These are phyloP conservation scores for Quercus tomentella DNA, from an alignment of 331 rosid species.

Conservation along the genomic window DNA sequence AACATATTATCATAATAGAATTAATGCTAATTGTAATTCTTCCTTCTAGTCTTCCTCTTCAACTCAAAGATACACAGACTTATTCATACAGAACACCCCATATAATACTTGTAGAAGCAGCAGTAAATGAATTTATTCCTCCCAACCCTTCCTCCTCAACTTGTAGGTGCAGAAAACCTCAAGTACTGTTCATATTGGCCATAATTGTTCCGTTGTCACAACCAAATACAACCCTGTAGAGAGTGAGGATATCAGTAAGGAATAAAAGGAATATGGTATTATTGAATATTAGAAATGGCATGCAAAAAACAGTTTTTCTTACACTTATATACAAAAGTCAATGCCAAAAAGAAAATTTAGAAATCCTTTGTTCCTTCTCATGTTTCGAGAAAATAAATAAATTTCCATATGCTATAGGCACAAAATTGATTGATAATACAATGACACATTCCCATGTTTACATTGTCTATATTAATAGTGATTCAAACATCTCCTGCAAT, in stretches of 20 bases:
- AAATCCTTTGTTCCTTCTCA: not conserved
- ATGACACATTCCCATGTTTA: not conserved
- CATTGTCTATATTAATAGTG: not conserved
- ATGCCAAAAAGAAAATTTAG: not conserved
- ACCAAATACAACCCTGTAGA: slow-evolving; percentile 46
- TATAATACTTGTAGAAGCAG: not conserved
- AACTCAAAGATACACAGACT: not conserved
- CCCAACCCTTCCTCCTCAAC: not conserved
- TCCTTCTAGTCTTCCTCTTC: not conserved
- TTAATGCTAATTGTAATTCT: too few relatives aligned
- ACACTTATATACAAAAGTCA: too few relatives aligned
- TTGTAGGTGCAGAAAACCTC: not conserved
- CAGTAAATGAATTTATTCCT: not conserved
- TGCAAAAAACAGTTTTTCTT: too few relatives aligned
- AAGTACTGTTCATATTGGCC: not conserved
- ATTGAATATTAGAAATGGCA: too few relatives aligned
- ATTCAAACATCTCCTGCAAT: not conserved
- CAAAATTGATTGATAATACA: not conserved
- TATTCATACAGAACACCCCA: not conserved
- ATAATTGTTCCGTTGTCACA: slow-evolving; percentile 44
- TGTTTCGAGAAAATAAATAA: not conserved
- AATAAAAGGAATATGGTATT: not conserved
- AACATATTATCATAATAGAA: too few relatives aligned
- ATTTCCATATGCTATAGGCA: not conserved
- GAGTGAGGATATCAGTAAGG: not conserved